These are phyloP conservation scores for Pneumocystis carinii DNA, from an alignment of 1,139 yeast species.

Conservation along the genomic window DNA sequence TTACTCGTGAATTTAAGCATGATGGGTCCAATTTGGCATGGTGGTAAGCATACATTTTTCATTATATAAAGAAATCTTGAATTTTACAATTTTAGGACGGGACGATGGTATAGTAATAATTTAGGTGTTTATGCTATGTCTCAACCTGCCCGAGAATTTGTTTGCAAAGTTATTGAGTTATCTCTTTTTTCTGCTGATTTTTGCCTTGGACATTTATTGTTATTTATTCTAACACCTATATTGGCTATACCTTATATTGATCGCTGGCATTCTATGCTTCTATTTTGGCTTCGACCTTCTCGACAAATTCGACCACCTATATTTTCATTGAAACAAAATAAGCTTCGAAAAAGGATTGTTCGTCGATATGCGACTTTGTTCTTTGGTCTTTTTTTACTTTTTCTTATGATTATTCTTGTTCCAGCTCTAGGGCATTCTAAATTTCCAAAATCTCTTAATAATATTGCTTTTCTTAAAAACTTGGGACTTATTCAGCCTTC, in stretches of 20 bases:
- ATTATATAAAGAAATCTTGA: background rate
- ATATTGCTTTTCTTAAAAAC: background rate
- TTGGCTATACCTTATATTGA: constrained; percentile 77
- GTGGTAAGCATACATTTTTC: constrained; percentile 41
- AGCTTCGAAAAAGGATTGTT: constrained; percentile 97
- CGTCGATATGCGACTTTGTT: constrained; percentile 80
- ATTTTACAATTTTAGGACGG: constrained; percentile 28
- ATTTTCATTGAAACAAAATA: constrained; percentile 90
- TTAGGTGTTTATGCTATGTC: constrained; percentile 93
- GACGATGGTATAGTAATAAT: constrained; percentile 95
- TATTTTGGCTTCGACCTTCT: constrained; percentile 97
- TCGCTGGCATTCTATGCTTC: constrained; percentile 96
- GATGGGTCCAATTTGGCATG: constrained; percentile 94
- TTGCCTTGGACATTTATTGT: constrained; percentile 71
- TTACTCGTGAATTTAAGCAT: constrained; percentile 95
- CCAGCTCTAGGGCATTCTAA: constrained; percentile 49
- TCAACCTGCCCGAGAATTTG: constrained; percentile 91
- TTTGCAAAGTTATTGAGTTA: constrained; percentile 85
- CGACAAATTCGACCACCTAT: constrained; percentile 98
- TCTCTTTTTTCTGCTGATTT: constrained; percentile 97
- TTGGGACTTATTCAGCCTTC: constrained; percentile 2
- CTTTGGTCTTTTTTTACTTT: constrained; percentile 52
- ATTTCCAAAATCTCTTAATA: constrained; percentile 10
- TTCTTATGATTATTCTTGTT: constrained; percentile 68
- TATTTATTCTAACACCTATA: constrained; percentile 81